A percentile compares a stretch with the other conserved stretches of the same genome.
Evolutionary conservation across 116 monocot species (phyloP).

Genomic region (Trichopus zeylanicus): DNA sequence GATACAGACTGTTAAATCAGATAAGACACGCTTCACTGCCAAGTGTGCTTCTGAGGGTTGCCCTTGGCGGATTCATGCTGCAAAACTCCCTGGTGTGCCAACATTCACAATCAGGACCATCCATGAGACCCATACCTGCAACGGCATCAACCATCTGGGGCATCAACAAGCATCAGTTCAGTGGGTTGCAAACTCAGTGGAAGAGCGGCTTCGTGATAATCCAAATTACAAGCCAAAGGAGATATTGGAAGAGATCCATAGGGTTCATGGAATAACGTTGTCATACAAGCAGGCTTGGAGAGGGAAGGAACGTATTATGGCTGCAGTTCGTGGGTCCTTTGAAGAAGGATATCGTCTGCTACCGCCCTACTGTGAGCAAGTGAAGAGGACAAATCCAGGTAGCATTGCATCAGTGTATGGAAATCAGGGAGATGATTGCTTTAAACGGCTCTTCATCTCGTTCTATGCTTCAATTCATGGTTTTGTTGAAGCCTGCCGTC

Average conservation of each 20-base stretch:
- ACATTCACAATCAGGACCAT: constrained; percentile 94
- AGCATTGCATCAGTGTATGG: constrained; percentile 81
- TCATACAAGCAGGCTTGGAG: constrained; percentile 99
- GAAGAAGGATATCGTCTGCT: constrained; percentile 93
- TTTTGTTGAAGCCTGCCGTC: constrained; percentile 84
- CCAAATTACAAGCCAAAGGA: constrained; percentile 96
- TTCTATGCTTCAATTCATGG: constrained; percentile 92
- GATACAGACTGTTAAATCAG: constrained; percentile 95
- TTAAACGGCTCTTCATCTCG: constrained; percentile 72
- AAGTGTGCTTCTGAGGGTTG: constrained; percentile 79
- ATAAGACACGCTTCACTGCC: constrained; percentile 90
- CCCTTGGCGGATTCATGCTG: constrained; percentile 96
- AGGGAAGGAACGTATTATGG: constrained; percentile 96
- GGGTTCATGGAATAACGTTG: constrained; percentile 87
- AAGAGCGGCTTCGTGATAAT: constrained; percentile 89
- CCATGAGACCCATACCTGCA: constrained; percentile 68
- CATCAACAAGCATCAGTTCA: constrained; percentile 98
- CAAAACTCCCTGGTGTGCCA: constrained; percentile 91
- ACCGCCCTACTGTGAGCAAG: constrained; percentile 86
- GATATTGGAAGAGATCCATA: constrained; percentile 93
- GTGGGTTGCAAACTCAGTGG: constrained; percentile 94
- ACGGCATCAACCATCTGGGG: constrained; percentile 80
- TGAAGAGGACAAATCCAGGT: constrained; percentile 75
- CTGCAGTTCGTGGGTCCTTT: constrained; percentile 91
- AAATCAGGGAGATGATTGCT: constrained; percentile 72